A percentile compares a stretch with the other conserved stretches of the same genome.
Evolutionary conservation across 148 eudicot species (phyloP).

Genomic region (Chenopodium album): DNA sequence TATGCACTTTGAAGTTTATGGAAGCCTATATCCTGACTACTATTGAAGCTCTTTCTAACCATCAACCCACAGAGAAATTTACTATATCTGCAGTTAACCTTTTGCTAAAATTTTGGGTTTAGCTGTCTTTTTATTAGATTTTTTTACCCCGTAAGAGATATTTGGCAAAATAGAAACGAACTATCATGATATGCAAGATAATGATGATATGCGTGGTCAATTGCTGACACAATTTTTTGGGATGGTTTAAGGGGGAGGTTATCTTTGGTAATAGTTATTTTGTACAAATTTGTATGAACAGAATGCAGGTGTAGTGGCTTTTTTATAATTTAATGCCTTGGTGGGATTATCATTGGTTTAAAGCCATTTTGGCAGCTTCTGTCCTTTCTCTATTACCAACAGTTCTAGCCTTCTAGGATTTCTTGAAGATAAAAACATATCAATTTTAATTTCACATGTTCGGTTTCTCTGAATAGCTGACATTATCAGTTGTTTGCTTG

Average conservation of each 20-base stretch:
- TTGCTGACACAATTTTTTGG: neutral
- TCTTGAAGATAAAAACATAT: neutral
- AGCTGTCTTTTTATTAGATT: neutral
- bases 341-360: neutral
- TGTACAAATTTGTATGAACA: neutral
- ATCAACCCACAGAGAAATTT: neutral
- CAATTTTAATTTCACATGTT: neutral
- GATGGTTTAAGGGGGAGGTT: neutral
- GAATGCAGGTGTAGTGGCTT: too few species aligned
- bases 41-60: neutral
- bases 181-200: neutral
- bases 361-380: neutral
- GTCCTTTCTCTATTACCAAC: neutral
- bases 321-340: neutral
- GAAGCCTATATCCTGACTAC: neutral
- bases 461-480: neutral
- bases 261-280: neutral
- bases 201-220: neutral
- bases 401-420: neutral
- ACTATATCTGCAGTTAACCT: neutral
- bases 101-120: neutral
- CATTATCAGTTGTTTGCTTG: neutral
- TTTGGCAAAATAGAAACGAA: neutral
- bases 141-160: neutral
- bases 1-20: neutral